A percentile compares a stretch with the other conserved stretches of the same genome.
Evolutionary conservation across 306 rosid species (phyloP).

Genomic region (Gillenia trifoliata): DNA sequence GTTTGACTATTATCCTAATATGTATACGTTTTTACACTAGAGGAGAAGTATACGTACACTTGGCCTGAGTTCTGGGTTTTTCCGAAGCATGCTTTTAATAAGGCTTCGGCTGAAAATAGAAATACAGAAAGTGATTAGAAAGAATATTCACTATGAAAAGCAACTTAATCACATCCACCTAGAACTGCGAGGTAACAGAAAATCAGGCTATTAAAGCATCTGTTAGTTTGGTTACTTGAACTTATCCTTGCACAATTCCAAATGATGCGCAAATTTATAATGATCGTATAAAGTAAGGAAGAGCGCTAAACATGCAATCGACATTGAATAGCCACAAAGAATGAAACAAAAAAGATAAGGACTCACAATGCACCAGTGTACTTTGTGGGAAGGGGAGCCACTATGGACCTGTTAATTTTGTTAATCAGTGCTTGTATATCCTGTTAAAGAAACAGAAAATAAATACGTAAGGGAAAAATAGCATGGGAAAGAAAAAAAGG

Average conservation of each 20-base stretch:
- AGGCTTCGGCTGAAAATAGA: constrained; percentile 79
- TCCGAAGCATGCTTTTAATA: constrained; percentile 97
- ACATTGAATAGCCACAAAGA: background rate
- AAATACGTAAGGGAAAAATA: background rate
- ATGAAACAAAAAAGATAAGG: background rate
- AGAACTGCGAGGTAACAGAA: background rate
- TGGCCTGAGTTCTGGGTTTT: constrained; percentile 95
- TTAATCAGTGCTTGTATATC: constrained; percentile 95
- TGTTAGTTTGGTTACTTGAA: background rate
- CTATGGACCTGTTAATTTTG: constrained; percentile 92
- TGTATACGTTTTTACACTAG: constrained; percentile 2
- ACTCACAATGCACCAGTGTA: constrained; percentile 92
- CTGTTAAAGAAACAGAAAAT: constrained; percentile 45
- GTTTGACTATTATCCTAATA: background rate
- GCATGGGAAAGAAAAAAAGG: background rate
- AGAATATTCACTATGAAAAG: background rate
- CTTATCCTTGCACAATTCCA: background rate
- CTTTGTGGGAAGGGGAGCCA: constrained; percentile 94
- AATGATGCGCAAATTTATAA: background rate
- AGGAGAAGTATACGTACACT: constrained; percentile 65
- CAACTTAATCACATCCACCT: background rate
- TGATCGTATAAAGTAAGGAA: background rate
- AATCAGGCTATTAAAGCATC: background rate
- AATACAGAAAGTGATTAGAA: constrained; percentile 24
- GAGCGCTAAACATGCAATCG: background rate